phyloP scores from a whole-genome alignment of 2,329 filamentous ascomycete species.

The Alternaria hordeiaustralica region DNA sequence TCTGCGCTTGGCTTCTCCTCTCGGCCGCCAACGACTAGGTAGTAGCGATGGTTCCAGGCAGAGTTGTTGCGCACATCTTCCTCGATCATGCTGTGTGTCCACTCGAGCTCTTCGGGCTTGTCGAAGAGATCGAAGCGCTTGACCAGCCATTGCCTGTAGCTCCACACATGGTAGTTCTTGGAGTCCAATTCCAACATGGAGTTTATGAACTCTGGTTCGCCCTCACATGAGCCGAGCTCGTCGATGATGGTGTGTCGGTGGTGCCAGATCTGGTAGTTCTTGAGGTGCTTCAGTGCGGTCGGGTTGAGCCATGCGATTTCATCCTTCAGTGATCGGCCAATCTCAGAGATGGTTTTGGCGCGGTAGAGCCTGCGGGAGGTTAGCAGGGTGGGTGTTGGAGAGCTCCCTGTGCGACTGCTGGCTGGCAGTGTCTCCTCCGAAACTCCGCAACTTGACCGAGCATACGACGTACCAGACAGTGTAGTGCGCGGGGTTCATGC shows the following conservation, averaged over 20 bases:
- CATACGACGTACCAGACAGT: slow-evolving; percentile 76
- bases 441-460: neutral
- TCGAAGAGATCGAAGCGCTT: slow-evolving; percentile 64
- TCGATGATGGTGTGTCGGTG: slow-evolving; percentile 65
- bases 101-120: slow-evolving; percentile 68
- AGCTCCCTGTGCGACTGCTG: neutral
- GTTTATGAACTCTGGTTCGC: slow-evolving; percentile 77
- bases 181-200: slow-evolving; percentile 83
- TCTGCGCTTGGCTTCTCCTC: slow-evolving; percentile 54
- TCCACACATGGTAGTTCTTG: slow-evolving; percentile 99
- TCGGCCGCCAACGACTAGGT: slow-evolving; percentile 76
- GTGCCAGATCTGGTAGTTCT: slow-evolving; percentile 99
- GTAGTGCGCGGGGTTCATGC: slow-evolving; percentile 95
- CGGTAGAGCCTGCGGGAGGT: slow-evolving; percentile 74
- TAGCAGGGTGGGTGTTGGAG: slow-evolving; percentile 14
- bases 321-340: slow-evolving; percentile 68
- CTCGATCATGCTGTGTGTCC: slow-evolving; percentile 74
- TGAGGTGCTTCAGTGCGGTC: slow-evolving; percentile 81
- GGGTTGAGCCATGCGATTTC: slow-evolving; percentile 89
- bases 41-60: slow-evolving; percentile 97
- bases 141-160: slow-evolving; percentile 83
- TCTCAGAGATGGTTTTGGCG: slow-evolving; percentile 74
- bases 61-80: slow-evolving; percentile 93
- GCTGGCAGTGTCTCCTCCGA: slow-evolving; percentile 3
- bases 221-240: slow-evolving; percentile 63